Evolutionary conservation across 768 basidiomycete genomes (phyloP).

Genomic region (Rickenella mellea): DNA sequence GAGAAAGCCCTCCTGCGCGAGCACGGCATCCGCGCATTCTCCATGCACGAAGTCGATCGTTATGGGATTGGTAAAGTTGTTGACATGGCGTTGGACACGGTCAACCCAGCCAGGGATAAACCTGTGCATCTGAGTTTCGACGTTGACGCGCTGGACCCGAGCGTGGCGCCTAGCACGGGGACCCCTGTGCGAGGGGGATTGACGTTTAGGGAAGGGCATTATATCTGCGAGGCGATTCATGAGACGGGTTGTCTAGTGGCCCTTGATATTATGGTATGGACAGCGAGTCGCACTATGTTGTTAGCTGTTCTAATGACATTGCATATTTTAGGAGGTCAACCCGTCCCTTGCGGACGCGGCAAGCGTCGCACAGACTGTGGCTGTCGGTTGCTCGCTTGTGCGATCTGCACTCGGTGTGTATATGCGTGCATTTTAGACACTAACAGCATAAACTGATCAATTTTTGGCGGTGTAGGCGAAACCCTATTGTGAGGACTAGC

Average conservation of each 20-base stretch:
- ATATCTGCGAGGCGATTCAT: conserved; percentile 86
- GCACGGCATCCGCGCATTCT: conserved; percentile 81
- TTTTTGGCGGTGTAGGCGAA: too few relatives aligned
- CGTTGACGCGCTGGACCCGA: conserved; percentile 89
- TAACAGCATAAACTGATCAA: background rate
- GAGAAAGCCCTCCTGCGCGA: conserved; percentile 83
- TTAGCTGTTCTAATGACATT: conserved; percentile 3
- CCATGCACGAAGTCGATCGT: conserved; percentile 80
- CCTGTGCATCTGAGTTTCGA: conserved; percentile 97
- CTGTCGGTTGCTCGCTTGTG: conserved; percentile 81
- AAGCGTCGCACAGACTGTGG: conserved; percentile 79
- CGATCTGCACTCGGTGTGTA: conserved; percentile 70
- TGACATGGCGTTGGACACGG: conserved; percentile 91
- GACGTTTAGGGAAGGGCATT: conserved; percentile 97
- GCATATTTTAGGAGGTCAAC: conserved; percentile 72
- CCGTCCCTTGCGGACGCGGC: conserved; percentile 76
- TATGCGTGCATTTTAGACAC: too few relatives aligned
- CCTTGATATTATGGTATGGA: conserved; percentile 83
- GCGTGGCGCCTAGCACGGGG: conserved; percentile 92
- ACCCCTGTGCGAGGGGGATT: conserved; percentile 92
- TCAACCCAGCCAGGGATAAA: conserved; percentile 72
- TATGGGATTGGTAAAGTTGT: conserved; percentile 92
- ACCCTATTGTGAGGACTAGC: too few relatives aligned
- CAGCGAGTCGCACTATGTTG: background rate
- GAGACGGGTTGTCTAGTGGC: conserved; percentile 91